Evolutionary conservation across 495 filamentous ascomycete genomes (phyloP).

Genomic region (Penicilliopsis zonata): DNA sequence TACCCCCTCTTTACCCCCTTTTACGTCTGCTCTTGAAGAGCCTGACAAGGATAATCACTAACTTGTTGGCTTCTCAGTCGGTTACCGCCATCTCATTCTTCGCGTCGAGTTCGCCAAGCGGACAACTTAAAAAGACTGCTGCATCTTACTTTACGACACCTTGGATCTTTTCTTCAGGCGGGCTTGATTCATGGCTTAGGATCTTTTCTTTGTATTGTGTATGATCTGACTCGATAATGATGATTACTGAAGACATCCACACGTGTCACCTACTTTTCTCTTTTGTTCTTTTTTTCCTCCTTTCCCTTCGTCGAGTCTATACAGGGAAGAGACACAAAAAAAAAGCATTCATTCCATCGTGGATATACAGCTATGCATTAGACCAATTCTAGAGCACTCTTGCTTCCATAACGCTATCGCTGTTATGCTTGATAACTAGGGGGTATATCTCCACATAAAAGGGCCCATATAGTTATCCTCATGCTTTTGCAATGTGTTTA

Average conservation of each 20-base stretch:
- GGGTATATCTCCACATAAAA: no score
- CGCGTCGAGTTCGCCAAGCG: conserved; percentile 90
- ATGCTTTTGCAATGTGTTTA: no score
- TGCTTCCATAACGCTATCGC: no score
- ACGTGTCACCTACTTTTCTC: conserved; percentile 26
- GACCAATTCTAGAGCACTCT: no score
- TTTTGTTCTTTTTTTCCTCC: conserved; percentile 22
- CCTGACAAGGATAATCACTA: conserved; percentile 10
- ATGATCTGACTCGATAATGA: conserved; percentile 35
- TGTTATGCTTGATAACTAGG: no score
- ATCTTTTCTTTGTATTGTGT: conserved; percentile 31
- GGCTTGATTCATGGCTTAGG: conserved; percentile 18
- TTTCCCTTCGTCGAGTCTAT: conserved; percentile 9
- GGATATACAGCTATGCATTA: background rate
- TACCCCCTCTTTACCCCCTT: conserved; percentile 1
- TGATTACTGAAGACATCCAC: conserved; percentile 26
- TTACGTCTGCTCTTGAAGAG: background rate
- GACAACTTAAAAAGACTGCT: conserved; percentile 36
- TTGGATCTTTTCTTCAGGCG: conserved; percentile 23
- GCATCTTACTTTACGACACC: conserved; percentile 11
- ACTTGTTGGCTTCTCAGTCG: conserved; percentile 35
- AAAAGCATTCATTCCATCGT: conserved; percentile 4
- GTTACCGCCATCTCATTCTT: conserved; percentile 81
- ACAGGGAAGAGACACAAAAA: conserved; percentile 22
- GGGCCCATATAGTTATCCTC: no score